These are phyloP conservation scores for Penicillium verhagenii DNA, from an alignment of 495 filamentous ascomycete species.

Conservation along the genomic window DNA sequence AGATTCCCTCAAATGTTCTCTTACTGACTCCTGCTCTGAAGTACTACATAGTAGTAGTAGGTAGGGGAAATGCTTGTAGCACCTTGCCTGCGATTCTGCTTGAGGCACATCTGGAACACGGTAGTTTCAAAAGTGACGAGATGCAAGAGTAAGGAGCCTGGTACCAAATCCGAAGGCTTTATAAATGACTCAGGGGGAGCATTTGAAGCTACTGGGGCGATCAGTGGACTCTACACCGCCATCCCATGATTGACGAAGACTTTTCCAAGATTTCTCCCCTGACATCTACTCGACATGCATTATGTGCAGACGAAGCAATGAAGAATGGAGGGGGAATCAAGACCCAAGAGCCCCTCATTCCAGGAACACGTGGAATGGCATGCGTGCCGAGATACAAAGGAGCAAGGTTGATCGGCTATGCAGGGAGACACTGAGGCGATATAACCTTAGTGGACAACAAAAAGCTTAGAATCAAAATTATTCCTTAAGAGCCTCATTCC, in stretches of 20 bases:
- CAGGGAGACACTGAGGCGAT: background rate
- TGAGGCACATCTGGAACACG: too few relatives aligned
- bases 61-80: too few relatives aligned
- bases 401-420: background rate
- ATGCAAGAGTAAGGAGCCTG: too few relatives aligned
- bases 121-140: too few relatives aligned
- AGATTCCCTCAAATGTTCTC: too few relatives aligned
- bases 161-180: too few relatives aligned
- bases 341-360: background rate
- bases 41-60: too few relatives aligned
- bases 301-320: background rate
- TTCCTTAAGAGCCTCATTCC: background rate
- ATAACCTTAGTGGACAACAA: background rate
- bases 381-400: background rate
- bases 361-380: background rate
- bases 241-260: too few relatives aligned
- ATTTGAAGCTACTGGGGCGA: too few relatives aligned
- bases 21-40: too few relatives aligned
- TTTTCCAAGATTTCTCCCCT: background rate
- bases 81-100: too few relatives aligned
- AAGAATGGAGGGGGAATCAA: background rate
- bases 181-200: background rate
- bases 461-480: background rate
- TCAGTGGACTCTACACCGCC: background rate
- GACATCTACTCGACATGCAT: background rate